Evolutionary conservation across 1,284 basidiomycete genomes (phyloP), one percentile per base, ranked within the genome.

Genomic region (Ustilago sp.): DNA sequence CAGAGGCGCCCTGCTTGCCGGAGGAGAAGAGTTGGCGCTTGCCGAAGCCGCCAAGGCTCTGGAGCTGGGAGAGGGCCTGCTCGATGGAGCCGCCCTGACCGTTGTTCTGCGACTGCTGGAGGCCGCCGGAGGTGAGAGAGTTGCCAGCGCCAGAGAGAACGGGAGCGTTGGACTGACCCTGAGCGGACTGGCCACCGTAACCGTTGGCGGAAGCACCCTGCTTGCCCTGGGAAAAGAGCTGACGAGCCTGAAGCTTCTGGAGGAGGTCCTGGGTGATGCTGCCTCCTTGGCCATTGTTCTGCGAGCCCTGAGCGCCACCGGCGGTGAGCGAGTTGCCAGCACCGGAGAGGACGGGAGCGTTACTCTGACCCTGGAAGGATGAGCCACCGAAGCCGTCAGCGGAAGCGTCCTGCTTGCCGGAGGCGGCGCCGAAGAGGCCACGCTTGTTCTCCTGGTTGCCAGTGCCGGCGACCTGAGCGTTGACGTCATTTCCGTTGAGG

Each of bases 201-300:
- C 67, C 67, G 17, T 69, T 53, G 45, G 67, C 67, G 12, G 67
- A 68, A 54, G 66, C 60, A 31, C 66, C 66, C 60, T 68, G 66
- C 60, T 63, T 59, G 56, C 60, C 66, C 15, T 17, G 23, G 34
- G 56, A 55, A 15, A 63, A 68, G 31, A 63, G 60, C 58, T 66
- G 63, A 31, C 63, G 63, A 41, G 63, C 60, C 56, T 39, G 32
- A 56, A 63, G 66, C 35, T 63, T 59, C 65, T 68, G 65, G 4
- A 36, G 43, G 48, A 68, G 58, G 15, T 39, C 38, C 65, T 68
- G 65, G 51, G 51, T 38, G 59, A 68, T 68, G 6, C 36, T 43
- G 32, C 65, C 65, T 38, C 65, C 65, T 28, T 34, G 35, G 34
- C 65, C 65, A 59, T 58, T 58, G 65, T 68, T 53, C 53, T 62